Percentiles rank a stretch among this genome's conserved stretches.
These are phyloP conservation scores for Yarrowia sp. DNA, from an alignment of 805 yeast species.

Conservation along the genomic window DNA sequence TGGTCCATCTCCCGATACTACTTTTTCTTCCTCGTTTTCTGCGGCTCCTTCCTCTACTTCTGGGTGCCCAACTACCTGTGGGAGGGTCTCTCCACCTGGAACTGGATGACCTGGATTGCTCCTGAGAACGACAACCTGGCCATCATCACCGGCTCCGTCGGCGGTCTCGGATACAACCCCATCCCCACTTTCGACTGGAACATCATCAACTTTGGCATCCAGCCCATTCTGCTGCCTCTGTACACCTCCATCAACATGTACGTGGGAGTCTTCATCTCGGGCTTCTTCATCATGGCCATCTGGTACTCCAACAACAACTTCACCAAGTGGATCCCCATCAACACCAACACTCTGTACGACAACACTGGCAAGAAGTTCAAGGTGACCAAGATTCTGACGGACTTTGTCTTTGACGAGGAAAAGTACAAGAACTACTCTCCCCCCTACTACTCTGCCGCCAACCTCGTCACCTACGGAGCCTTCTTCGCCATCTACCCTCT, in stretches of 20 bases:
- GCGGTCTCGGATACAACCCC: conserved; percentile 54
- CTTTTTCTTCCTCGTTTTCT: conserved; percentile 56
- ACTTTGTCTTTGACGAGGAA: conserved; percentile 52
- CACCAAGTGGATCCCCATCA: conserved; percentile 65
- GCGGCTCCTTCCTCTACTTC: conserved; percentile 59
- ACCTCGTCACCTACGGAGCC: conserved; percentile 56
- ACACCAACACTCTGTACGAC: conserved; percentile 59
- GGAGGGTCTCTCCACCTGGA: conserved; percentile 66
- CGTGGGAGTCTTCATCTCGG: conserved; percentile 40
- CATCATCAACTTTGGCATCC: conserved; percentile 46
- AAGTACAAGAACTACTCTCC: conserved; percentile 66
- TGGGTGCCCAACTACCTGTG: conserved; percentile 75
- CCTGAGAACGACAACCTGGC: conserved; percentile 63
- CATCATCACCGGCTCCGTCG: conserved; percentile 64
- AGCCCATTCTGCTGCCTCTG: conserved; percentile 41
- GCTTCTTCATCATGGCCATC: conserved; percentile 55
- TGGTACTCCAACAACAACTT: conserved; percentile 64
- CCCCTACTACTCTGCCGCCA: conserved; percentile 66
- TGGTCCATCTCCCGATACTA: conserved; percentile 64
- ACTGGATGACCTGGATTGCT: conserved; percentile 66
- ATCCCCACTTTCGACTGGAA: conserved; percentile 54
- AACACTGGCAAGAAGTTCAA: conserved; percentile 59
- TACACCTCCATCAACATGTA: conserved; percentile 40
- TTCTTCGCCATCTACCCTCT: conserved; percentile 59
- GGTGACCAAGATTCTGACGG: conserved; percentile 55